Evolutionary conservation across 305 asterid genomes (phyloP), one percentile per base, ranked within the genome.

Genomic region (Fraxinus sp.): DNA sequence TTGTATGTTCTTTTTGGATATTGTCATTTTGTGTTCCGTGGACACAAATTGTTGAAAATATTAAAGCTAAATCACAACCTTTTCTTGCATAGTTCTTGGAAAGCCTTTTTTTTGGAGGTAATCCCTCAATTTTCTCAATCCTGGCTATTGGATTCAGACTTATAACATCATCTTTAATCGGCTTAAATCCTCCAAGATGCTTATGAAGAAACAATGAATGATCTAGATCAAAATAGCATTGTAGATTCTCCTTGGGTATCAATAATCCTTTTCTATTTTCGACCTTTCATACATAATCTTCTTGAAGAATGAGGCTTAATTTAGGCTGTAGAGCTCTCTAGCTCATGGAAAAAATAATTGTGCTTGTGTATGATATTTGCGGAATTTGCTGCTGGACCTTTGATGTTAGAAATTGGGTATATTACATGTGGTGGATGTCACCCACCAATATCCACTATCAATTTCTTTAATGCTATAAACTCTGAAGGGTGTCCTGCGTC

Each of bases 41-140:
- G 76, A 74, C 73, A 39, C 35, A n/a, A 30, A 78, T 75, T 78
- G 80, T 52, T 18, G 57, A 81, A 72, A 39, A 14, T 62, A 30
- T 10, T 70, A 70, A 20, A 20, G 37, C n/a, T 68, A 68, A 22
- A 26, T 68, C 8, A 4, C 75, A 68, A 11, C 35, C 20, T 22
- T 68, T 1, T 28, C 36, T 68, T 68, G 75, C 20, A 26, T 28
- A 26, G 33, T 62, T 62, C 30, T 22, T 22, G 72, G 33, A 62
- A 62, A 22, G n/a, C 33, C 33, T 62, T 1, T 0, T 62, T 62
- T 68, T 1, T 10, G 75, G 37, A 28, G 37, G 37, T 16, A 68
- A 10, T 68, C 9, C 35, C 35, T 68, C 75, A 68, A 62, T 11
- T 26, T 68, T 68, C 35, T 68, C 75, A 68, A 18, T 28, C 75